Evolutionary conservation across 352 stramenopile species (phyloP).

Genomic region (Phytophthora pinifolia): DNA sequence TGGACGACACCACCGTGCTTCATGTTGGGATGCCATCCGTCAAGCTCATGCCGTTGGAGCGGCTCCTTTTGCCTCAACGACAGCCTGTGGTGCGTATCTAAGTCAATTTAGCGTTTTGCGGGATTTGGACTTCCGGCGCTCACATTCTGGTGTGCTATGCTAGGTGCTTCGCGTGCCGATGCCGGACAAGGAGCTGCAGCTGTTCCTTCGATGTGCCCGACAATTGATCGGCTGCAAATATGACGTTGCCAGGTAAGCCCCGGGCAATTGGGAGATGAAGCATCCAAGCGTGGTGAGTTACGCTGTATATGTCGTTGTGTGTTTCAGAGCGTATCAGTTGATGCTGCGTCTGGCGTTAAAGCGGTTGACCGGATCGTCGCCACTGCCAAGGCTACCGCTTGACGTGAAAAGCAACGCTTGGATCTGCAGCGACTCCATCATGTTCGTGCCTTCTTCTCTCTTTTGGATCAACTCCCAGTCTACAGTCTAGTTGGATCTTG

Average conservation of each 20-base stretch:
- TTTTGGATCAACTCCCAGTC: background rate
- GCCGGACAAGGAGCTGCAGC: slow-evolving; percentile 37
- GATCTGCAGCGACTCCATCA: slow-evolving; percentile 79
- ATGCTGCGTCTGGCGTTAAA: slow-evolving; percentile 61
- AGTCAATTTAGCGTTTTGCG: background rate
- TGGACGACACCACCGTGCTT: slow-evolving; percentile 62
- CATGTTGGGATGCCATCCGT: slow-evolving; percentile 64
- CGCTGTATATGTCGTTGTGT: background rate
- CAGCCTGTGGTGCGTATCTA: slow-evolving; percentile 57
- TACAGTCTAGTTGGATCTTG: no score
- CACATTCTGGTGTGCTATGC: slow-evolving; percentile 2
- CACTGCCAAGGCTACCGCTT: slow-evolving; percentile 48
- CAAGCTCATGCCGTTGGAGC: slow-evolving; percentile 60
- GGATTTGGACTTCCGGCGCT: background rate
- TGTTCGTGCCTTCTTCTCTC: slow-evolving; percentile 37
- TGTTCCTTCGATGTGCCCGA: slow-evolving; percentile 60
- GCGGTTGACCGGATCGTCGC: slow-evolving; percentile 38
- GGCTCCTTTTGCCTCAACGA: slow-evolving; percentile 61
- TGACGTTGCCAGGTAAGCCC: slow-evolving; percentile 59
- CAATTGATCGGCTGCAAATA: slow-evolving; percentile 69
- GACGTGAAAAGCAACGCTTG: slow-evolving; percentile 57
- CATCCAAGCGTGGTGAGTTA: background rate
- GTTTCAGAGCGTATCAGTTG: slow-evolving; percentile 55
- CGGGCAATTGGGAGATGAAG: background rate
- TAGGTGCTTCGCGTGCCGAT: slow-evolving; percentile 65